Base-by-base conservation (phyloP, 2,329 filamentous ascomycete genomes). In the Herpotrichia juniperi region DNA sequence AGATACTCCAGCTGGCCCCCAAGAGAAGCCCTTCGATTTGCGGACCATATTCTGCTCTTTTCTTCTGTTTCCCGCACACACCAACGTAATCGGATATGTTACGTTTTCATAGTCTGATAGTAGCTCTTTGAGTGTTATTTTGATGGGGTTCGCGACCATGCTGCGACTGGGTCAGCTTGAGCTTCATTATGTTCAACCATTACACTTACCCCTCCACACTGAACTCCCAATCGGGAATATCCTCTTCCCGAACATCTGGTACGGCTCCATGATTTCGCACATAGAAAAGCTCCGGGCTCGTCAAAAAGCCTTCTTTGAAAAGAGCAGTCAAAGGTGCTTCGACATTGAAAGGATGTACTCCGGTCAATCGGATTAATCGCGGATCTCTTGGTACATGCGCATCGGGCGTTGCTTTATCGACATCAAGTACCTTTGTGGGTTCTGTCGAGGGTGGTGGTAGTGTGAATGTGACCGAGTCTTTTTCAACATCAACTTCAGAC, bases 21-120 rank as follows among this genome's bases (percentile, higher is more conserved):
- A 97, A 2, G 91, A 96, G 76, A 97, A 97, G 0, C 93, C 93
- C 64, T 96, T 96, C 1, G 90, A 91, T 72, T 96, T 96, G 14
- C 91, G 83, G 2, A 96, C 90, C 46, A 91, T 81, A 62, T 97
- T 97, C 69, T 96, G 93, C 74, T 97, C 93, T 75, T 96, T 96
- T 26, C 93, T 84, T 53, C 93, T 83, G 72, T 97, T 97, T 1
- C 93, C 93, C 3, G 93, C 93, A 71, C 93, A 97, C 19, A 96
- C 92, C 1, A 97, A 82, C 0, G 93, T 96, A 53, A 97, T 82
- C 0, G 93, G 93, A 51, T 89, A 90, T 2, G 92, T 96, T 22
- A 91, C 83, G 68, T 96, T 90, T 48, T 93, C 86, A 63, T 89
- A 96, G 8, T 89, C 82, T 30, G 81, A 76, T 26, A 96, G 78